Percentiles rank a stretch among this genome's conserved stretches.
These are phyloP conservation scores for Pythium rishiriense DNA, from an alignment of 352 stramenopile genomes.

Conservation along the genomic window DNA sequence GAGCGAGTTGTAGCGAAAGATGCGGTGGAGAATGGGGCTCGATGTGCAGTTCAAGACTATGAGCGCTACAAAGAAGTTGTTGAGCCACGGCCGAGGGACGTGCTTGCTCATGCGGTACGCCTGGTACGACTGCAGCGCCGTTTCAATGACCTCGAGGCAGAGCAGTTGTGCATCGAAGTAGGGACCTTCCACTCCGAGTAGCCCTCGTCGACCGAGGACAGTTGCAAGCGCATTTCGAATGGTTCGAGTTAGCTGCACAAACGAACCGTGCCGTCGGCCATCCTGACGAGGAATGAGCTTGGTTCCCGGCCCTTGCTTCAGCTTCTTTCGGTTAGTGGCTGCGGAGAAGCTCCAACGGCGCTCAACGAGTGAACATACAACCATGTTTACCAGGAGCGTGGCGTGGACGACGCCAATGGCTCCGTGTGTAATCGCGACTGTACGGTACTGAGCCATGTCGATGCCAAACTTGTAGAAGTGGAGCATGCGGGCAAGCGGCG, in stretches of 20 bases:
- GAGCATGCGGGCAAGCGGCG: neutral
- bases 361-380: neutral
- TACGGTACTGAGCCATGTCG: neutral
- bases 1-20: neutral
- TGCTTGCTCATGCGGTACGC: conserved; percentile 18
- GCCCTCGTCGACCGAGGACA: neutral
- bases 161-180: conserved; percentile 15
- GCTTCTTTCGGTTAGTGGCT: neutral
- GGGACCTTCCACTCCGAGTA: conserved; percentile 16
- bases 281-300: neutral
- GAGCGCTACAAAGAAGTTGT: conserved; percentile 1
- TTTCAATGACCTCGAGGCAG: conserved; percentile 7
- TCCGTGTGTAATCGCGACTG: neutral
- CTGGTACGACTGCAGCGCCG: conserved; percentile 11
- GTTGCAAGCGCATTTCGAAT: neutral
- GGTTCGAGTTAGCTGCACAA: neutral
- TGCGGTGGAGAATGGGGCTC: neutral
- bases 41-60: conserved; percentile 17
- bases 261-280: neutral
- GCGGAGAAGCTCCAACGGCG: neutral
- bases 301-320: neutral
- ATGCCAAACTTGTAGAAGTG: neutral
- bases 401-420: neutral
- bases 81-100: conserved; percentile 22
- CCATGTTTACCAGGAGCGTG: neutral